Percentiles rank a stretch among this genome's conserved stretches.
Evolutionary conservation across 352 stramenopile species (phyloP).

Genomic region (Thalassiosira exigua): DNA sequence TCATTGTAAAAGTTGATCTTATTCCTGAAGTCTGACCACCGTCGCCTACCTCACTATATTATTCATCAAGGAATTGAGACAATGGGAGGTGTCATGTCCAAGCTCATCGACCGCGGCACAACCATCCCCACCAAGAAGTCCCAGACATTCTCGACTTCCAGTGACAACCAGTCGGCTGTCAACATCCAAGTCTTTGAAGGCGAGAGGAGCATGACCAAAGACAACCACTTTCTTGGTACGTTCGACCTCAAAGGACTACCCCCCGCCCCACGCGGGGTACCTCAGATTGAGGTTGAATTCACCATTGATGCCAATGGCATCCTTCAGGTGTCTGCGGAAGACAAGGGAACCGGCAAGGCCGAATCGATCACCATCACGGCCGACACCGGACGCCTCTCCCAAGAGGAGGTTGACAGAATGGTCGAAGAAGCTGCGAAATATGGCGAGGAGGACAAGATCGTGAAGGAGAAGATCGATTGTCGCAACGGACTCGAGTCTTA

Average conservation of each 20-base stretch:
- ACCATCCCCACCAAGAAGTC: constrained; percentile 98
- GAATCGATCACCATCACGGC: constrained; percentile 99
- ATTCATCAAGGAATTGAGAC: constrained; percentile 98
- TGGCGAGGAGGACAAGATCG: constrained; percentile 97
- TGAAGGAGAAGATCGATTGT: constrained; percentile 96
- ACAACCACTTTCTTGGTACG: constrained; percentile 99
- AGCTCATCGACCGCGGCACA: constrained; percentile 96
- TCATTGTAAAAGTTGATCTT: too few relatives aligned
- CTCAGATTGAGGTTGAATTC: constrained; percentile 98
- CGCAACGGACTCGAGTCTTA: constrained; percentile 97
- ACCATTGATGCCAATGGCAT: constrained; percentile 99
- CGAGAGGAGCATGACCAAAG: constrained; percentile 98
- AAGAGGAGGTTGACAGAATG: constrained; percentile 99
- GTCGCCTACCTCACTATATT: too few relatives aligned
- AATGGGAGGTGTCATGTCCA: constrained; percentile 96
- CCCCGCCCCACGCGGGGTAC: constrained; percentile 95
- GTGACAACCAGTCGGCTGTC: constrained; percentile 97
- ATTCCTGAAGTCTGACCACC: too few relatives aligned
- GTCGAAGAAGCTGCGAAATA: constrained; percentile 97
- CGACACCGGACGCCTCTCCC: constrained; percentile 97
- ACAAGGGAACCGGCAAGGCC: constrained; percentile 98
- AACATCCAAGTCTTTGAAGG: constrained; percentile 97
- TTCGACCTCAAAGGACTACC: constrained; percentile 99
- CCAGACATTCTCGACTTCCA: constrained; percentile 96
- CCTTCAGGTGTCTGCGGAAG: constrained; percentile 96